Conservation (phyloP, 1,284 basidiomycete species). For the Malassezia sympodialis region DNA sequence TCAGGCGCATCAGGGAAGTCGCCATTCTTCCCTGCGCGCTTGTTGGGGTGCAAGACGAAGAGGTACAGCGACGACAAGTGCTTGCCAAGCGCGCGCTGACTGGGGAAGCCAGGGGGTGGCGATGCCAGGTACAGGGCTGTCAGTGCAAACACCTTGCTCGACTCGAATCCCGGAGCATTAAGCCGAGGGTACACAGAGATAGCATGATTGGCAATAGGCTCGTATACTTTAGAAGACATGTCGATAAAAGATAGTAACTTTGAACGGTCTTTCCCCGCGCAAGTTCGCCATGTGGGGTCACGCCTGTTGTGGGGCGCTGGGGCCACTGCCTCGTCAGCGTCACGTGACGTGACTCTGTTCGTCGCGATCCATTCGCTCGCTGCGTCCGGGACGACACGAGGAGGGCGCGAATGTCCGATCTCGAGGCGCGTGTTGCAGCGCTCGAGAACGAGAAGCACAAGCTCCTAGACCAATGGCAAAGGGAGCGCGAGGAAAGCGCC, state of each 20-base stretch:
- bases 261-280: background rate
- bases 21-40: slow-evolving; percentile 17
- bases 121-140: slow-evolving; percentile 26
- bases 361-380: background rate
- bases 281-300: background rate
- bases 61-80: slow-evolving; percentile 36
- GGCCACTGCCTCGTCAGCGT: slow-evolving; percentile 3
- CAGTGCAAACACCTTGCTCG: slow-evolving; percentile 37
- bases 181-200: slow-evolving; percentile 26
- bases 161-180: slow-evolving; percentile 34
- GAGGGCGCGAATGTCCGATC: slow-evolving; percentile 13
- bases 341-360: background rate
- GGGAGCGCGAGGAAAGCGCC: slow-evolving; percentile 35
- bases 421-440: slow-evolving; percentile 15
- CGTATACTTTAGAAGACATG: slow-evolving; percentile 1
- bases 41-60: slow-evolving; percentile 34
- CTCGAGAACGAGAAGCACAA: slow-evolving; percentile 42
- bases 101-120: slow-evolving; percentile 29
- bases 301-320: slow-evolving; percentile 1
- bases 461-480: slow-evolving; percentile 37
- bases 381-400: slow-evolving; percentile 4
- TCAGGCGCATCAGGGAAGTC: background rate
- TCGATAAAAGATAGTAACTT: background rate
- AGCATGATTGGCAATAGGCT: slow-evolving; percentile 23
- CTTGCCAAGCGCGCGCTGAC: slow-evolving; percentile 28